Evolutionary conservation across 768 basidiomycete genomes (phyloP).

Genomic region (Rubroboletus satanas): DNA sequence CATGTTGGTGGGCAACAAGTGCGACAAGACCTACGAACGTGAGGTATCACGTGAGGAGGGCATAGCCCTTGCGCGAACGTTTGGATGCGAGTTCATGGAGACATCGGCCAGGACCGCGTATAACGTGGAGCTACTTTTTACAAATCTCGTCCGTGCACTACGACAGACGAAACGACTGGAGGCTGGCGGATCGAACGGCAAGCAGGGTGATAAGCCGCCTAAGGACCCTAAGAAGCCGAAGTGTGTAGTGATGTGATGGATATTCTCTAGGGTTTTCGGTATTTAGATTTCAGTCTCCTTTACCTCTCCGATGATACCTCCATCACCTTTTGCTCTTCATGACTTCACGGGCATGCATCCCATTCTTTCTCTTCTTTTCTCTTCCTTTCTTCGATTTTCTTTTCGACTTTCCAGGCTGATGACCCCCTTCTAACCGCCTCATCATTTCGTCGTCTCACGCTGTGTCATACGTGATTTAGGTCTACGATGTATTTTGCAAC

Average conservation of each 20-base stretch:
- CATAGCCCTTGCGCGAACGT: conserved; percentile 68
- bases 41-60: conserved; percentile 93
- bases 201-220: conserved; percentile 37
- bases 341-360: conserved; percentile 24
- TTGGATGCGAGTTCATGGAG: conserved; percentile 93
- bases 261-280: conserved; percentile 56
- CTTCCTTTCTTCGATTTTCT: conserved; percentile 16
- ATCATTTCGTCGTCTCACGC: conserved; percentile 34
- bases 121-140: conserved; percentile 91
- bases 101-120: conserved; percentile 94
- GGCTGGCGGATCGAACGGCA: conserved; percentile 44
- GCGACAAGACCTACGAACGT: conserved; percentile 85
- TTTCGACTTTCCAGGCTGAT: conserved; percentile 32
- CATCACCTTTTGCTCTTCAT: conserved; percentile 31
- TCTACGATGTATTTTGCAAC: conserved; percentile 38
- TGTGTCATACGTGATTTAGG: conserved; percentile 40
- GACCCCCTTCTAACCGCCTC: conserved; percentile 27
- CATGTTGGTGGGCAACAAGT: conserved; percentile 96
- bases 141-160: conserved; percentile 77
- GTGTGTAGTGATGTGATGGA: conserved; percentile 79
- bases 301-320: conserved; percentile 85
- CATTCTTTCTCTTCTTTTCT: conserved; percentile 12
- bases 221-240: conserved; percentile 49
- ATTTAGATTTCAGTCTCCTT: conserved; percentile 64
- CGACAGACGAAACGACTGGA: conserved; percentile 61